phyloP scores from a whole-genome alignment of 2,329 filamentous ascomycete species.

The Trichophyton equinum region DNA sequence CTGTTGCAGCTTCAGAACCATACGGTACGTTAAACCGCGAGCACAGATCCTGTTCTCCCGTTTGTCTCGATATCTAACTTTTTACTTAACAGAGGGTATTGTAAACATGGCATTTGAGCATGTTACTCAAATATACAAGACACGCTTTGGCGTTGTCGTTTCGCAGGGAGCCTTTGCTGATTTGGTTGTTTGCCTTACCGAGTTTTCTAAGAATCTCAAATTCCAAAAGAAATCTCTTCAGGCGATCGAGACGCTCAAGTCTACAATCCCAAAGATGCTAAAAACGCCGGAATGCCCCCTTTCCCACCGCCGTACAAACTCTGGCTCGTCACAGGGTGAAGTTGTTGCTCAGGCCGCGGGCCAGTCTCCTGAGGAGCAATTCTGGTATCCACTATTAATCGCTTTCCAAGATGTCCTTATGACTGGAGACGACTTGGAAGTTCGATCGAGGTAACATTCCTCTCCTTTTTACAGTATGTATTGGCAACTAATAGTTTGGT shows the following conservation, averaged over 20 bases:
- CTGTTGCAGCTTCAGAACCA: slow-evolving; percentile 75
- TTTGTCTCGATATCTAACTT: slow-evolving; percentile 15
- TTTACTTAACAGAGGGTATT: slow-evolving; percentile 55
- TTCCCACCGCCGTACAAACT: slow-evolving; percentile 49
- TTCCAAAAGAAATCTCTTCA: slow-evolving; percentile 98
- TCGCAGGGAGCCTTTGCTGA: slow-evolving; percentile 95
- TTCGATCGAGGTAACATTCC: slow-evolving; percentile 53
- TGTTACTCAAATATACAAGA: slow-evolving; percentile 89
- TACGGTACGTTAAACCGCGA: slow-evolving; percentile 44
- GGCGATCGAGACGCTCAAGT: slow-evolving; percentile 88
- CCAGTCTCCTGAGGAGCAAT: slow-evolving; percentile 93
- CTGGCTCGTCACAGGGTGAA: slow-evolving; percentile 17
- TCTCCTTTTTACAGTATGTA: slow-evolving; percentile 16
- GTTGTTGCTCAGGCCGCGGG: background rate
- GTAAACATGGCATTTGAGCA: slow-evolving; percentile 96
- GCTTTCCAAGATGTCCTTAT: slow-evolving; percentile 98
- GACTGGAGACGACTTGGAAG: slow-evolving; percentile 96
- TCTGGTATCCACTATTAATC: slow-evolving; percentile 96
- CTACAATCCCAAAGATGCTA: slow-evolving; percentile 86
- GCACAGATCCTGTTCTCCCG: background rate
- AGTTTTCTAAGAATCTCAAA: slow-evolving; percentile 96
- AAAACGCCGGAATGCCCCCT: slow-evolving; percentile 90
- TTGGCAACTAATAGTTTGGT: slow-evolving; percentile 8
- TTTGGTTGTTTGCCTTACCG: slow-evolving; percentile 86
- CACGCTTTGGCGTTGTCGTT: slow-evolving; percentile 88